Conservation (phyloP, 164 flowering plant species). For the Tinospora cordifolia region DNA sequence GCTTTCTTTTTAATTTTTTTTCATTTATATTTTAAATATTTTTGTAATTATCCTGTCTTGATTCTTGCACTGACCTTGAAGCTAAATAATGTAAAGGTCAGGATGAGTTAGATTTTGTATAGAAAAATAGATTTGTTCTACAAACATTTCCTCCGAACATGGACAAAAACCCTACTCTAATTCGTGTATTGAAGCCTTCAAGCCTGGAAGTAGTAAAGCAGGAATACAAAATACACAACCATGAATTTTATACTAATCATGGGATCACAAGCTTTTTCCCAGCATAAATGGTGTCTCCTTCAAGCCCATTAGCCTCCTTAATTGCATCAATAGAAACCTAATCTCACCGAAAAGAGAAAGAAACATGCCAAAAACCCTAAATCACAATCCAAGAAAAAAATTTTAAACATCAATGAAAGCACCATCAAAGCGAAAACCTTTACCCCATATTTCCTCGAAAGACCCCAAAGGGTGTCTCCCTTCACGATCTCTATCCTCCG, state of each 20-base stretch:
- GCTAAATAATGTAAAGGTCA: no score
- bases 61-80: no score
- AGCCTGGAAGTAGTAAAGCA: neutral
- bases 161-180: neutral
- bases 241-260: slow-evolving; percentile 2
- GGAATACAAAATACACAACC: no score
- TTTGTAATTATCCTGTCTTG: no score
- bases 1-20: no score
- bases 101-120: no score
- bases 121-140: no score
- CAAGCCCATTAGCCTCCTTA: slow-evolving; percentile 40
- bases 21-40: no score
- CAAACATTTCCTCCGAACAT: no score
- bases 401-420: neutral
- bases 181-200: neutral
- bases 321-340: slow-evolving; percentile 38
- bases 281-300: slow-evolving; percentile 33
- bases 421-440: neutral
- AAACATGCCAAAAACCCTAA: neutral
- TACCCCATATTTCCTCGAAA: slow-evolving; percentile 42
- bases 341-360: no score
- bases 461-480: slow-evolving; percentile 51
- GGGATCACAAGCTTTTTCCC: slow-evolving; percentile 46
- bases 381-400: neutral
- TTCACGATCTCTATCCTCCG: slow-evolving; percentile 32